A percentile compares a stretch with the other conserved stretches of the same genome.
Evolutionary conservation across 257 asterid genomes (phyloP).

Genomic region (Fraxinus cuspidata): DNA sequence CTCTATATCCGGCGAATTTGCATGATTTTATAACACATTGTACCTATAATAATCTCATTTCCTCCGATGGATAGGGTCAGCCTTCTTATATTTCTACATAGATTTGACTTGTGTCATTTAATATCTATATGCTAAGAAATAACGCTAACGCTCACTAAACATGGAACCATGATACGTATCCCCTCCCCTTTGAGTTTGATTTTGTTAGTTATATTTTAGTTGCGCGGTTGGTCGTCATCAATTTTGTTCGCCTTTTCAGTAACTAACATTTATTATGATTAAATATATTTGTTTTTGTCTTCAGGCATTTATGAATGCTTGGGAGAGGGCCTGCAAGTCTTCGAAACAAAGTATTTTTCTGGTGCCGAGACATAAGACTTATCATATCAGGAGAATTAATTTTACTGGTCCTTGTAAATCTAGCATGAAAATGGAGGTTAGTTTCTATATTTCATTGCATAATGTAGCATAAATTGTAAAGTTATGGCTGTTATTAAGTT

Average conservation of each 20-base stretch:
- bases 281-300: not conserved
- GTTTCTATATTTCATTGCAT: constrained; percentile 8
- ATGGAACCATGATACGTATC: not conserved
- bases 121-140: not conserved
- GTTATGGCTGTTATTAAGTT: not conserved
- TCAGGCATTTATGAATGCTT: constrained; percentile 78
- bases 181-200: not conserved
- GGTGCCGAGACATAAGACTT: constrained; percentile 58
- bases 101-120: no score
- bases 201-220: constrained; percentile 23
- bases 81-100: no score
- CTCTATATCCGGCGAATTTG: not conserved
- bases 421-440: constrained; percentile 59
- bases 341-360: constrained; percentile 36
- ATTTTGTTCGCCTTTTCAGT: not conserved
- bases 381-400: constrained; percentile 58
- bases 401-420: constrained; percentile 71
- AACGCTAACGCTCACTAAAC: not conserved
- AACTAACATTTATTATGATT: not conserved
- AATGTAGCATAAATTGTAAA: not conserved
- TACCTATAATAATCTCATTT: no score
- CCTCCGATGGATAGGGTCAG: no score
- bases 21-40: not conserved
- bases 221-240: constrained; percentile 11
- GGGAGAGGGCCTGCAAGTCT: constrained; percentile 70